phyloP scores from a whole-genome alignment of 768 basidiomycete genomes.

The Tubosaeta sp. region DNA sequence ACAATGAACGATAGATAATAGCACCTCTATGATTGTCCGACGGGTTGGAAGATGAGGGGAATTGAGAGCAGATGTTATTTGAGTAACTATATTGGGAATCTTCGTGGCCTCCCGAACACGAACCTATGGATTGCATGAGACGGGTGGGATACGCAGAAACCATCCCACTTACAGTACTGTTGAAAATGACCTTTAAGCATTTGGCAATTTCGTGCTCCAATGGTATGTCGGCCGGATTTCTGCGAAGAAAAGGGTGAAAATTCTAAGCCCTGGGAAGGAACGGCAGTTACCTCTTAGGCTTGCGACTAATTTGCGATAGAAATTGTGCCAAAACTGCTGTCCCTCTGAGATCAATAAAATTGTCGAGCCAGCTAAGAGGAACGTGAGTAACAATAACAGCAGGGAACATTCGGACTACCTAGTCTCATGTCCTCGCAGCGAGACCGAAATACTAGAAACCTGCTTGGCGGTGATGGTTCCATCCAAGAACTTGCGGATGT shows the following conservation, averaged over 20 bases:
- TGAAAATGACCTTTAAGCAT: conserved; percentile 80
- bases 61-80: conserved; percentile 79
- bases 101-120: conserved; percentile 71
- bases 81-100: conserved; percentile 68
- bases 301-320: conserved; percentile 70
- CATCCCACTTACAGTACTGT: conserved; percentile 46
- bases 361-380: conserved; percentile 66
- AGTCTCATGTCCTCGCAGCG: conserved; percentile 73
- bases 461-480: conserved; percentile 80
- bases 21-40: conserved; percentile 72
- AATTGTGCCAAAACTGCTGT: conserved; percentile 79
- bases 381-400: conserved; percentile 15
- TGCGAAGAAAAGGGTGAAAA: conserved; percentile 7
- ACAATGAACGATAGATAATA: conserved; percentile 69
- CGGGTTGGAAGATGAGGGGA: conserved; percentile 77
- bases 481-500: conserved; percentile 86
- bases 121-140: conserved; percentile 36
- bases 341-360: conserved; percentile 75
- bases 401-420: conserved; percentile 44
- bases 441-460: conserved; percentile 71
- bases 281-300: conserved; percentile 54
- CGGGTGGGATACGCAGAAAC: not conserved
- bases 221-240: conserved; percentile 48
- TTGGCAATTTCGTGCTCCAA: conserved; percentile 89
- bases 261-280: not conserved